phyloP scores from a whole-genome alignment of 805 yeast genomes.

The Sungouiozyma ichnusensis region DNA sequence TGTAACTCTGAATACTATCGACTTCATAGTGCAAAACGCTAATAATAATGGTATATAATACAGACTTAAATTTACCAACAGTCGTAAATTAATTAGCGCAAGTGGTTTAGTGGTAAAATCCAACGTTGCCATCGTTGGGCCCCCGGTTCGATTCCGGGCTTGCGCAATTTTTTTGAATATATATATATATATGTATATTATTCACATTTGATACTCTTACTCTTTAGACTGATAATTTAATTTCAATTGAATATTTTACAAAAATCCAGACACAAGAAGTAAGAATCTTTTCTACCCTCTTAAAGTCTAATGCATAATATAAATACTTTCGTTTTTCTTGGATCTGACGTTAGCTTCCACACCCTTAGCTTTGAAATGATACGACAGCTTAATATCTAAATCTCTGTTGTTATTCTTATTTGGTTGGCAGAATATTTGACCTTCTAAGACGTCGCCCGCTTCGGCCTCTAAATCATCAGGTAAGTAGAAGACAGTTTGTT shows the following conservation, averaged over 20 bases:
- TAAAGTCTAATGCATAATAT: constrained; percentile 51
- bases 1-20: too few species aligned
- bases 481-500: constrained; percentile 90
- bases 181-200: too few species aligned
- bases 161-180: constrained; percentile 9
- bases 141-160: constrained; percentile 15
- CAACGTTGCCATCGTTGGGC: constrained; percentile 14
- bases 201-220: too few species aligned
- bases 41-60: too few species aligned
- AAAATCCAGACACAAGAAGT: too few species aligned
- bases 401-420: constrained; percentile 77
- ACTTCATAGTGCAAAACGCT: too few species aligned
- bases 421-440: constrained; percentile 67
- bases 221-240: too few species aligned
- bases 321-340: constrained; percentile 49
- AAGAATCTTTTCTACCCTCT: neutral
- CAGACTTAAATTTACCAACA: neutral
- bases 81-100: constrained; percentile 3
- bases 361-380: constrained; percentile 33
- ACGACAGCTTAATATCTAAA: constrained; percentile 66
- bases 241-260: neutral
- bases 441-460: constrained; percentile 65
- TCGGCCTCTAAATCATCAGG: constrained; percentile 68
- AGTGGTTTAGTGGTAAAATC: constrained; percentile 13
- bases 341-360: constrained; percentile 43